Percentiles rank a stretch among this genome's conserved stretches.
These are phyloP conservation scores for Wickerhamiella vanderwaltii DNA, from an alignment of 805 yeast genomes.

Conservation along the genomic window DNA sequence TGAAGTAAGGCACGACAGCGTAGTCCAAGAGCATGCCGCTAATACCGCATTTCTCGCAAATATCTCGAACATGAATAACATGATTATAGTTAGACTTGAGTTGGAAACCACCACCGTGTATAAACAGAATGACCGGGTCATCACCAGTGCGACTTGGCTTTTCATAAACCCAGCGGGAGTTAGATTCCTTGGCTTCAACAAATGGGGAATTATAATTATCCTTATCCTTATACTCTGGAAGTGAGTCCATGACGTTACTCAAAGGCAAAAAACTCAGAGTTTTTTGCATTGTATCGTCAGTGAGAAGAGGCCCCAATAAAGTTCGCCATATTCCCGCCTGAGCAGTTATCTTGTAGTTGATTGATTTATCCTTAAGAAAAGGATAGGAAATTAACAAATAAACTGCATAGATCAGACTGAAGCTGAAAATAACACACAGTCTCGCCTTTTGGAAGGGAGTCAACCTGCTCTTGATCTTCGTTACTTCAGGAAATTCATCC, in stretches of 20 bases:
- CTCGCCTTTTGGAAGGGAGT: not conserved
- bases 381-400: not conserved
- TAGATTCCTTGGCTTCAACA: not conserved
- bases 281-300: constrained; percentile 1
- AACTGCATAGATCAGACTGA: not conserved
- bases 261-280: not conserved
- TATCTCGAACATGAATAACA: not conserved
- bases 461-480: not conserved
- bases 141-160: not conserved
- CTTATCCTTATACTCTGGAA: not conserved
- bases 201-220: not conserved
- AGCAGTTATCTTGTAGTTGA: not conserved
- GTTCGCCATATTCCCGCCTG: not conserved
- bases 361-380: not conserved
- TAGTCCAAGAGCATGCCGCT: constrained; percentile 3
- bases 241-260: not conserved
- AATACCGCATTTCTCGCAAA: not conserved
- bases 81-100: not conserved
- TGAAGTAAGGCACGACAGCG: constrained; percentile 1
- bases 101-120: constrained; percentile 9
- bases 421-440: not conserved
- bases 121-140: constrained; percentile 8
- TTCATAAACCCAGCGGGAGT: constrained; percentile 8
- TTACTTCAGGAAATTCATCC: not conserved
- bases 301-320: not conserved